Percentiles rank a stretch among this genome's conserved stretches.
phyloP scores from a whole-genome alignment of 495 filamentous ascomycete genomes.

The Penicillium fimorum region DNA sequence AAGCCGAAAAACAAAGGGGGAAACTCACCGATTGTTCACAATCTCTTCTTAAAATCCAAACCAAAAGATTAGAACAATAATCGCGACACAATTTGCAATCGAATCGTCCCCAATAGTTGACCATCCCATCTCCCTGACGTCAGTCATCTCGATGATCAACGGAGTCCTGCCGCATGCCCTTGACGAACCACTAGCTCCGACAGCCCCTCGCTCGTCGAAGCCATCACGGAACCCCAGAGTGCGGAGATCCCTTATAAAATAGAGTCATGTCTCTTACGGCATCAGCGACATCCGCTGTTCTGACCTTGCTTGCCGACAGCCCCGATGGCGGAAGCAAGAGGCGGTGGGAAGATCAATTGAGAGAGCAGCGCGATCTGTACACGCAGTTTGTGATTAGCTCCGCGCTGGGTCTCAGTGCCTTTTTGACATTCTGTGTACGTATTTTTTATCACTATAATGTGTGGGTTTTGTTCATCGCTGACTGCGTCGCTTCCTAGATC shows the following conservation, averaged over 20 bases:
- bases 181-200: slow-evolving; percentile 17
- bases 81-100: not conserved
- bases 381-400: slow-evolving; percentile 61
- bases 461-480: not conserved
- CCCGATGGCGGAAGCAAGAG: slow-evolving; percentile 23
- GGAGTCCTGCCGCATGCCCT: slow-evolving; percentile 17
- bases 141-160: slow-evolving; percentile 24
- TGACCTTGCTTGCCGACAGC: slow-evolving; percentile 24
- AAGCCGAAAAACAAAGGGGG: slow-evolving; percentile 8
- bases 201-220: slow-evolving; percentile 10
- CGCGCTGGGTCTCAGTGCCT: slow-evolving; percentile 56
- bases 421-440: slow-evolving; percentile 61
- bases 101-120: not conserved
- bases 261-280: slow-evolving; percentile 36
- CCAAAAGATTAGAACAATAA: not conserved
- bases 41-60: not conserved
- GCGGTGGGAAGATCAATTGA: slow-evolving; percentile 37
- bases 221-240: not conserved
- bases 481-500: slow-evolving; percentile 41
- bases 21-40: not conserved
- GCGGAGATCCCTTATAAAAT: not conserved
- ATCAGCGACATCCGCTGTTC: slow-evolving; percentile 29
- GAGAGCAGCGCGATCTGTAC: slow-evolving; percentile 50
- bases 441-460: slow-evolving; percentile 13
- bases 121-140: slow-evolving; percentile 26